phyloP scores from a whole-genome alignment of 306 rosid species.

The Carpinus fangiana region DNA sequence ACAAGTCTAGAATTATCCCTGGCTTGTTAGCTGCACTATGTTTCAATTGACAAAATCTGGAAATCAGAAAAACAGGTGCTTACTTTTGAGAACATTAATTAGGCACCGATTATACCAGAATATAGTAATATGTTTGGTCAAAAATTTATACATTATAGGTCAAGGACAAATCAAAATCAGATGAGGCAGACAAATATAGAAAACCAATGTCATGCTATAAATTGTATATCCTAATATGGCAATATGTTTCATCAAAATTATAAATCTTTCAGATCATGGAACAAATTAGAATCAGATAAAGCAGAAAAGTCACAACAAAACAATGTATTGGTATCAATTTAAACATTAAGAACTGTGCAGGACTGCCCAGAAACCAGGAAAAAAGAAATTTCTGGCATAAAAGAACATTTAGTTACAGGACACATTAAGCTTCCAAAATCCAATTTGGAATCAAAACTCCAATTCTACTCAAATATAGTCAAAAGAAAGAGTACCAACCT shows the following conservation, averaged over 20 bases:
- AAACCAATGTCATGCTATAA: background rate
- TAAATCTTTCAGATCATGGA: background rate
- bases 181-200: background rate
- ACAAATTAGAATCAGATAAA: background rate
- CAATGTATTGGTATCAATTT: background rate
- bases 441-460: slow-evolving; percentile 13
- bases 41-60: background rate
- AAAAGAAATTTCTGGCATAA: slow-evolving; percentile 1
- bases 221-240: background rate
- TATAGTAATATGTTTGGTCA: background rate
- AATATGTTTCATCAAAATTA: background rate
- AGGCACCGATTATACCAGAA: background rate
- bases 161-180: background rate
- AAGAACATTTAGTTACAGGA: slow-evolving; percentile 1
- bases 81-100: background rate
- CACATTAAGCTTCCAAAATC: slow-evolving; percentile 12
- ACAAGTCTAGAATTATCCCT: background rate
- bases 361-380: background rate
- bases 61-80: background rate
- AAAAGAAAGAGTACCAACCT: slow-evolving; percentile 53
- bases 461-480: slow-evolving; percentile 4
- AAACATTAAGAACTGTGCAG: background rate
- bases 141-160: background rate
- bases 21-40: background rate
- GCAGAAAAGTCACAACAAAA: background rate